phyloP scores from a whole-genome alignment of 345 rosid species.

The Euphorbia lathyris region DNA sequence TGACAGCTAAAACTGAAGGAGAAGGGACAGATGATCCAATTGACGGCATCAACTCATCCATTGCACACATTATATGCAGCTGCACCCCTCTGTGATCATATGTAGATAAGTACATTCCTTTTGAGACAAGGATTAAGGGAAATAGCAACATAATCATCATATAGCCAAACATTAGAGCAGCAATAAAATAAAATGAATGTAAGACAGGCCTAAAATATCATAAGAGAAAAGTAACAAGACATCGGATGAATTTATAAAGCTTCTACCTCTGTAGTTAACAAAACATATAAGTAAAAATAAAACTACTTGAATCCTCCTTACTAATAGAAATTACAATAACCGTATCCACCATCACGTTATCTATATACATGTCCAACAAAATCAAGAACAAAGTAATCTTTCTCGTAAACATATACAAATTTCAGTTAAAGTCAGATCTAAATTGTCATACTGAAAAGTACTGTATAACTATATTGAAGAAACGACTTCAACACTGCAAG shows the following conservation, averaged over 20 bases:
- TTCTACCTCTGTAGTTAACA: not conserved
- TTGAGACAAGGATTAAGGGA: constrained; percentile 6
- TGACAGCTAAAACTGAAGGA: constrained; percentile 64
- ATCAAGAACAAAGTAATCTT: not conserved
- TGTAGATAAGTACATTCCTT: constrained; percentile 27
- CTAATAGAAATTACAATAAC: not conserved
- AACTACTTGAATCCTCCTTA: not conserved
- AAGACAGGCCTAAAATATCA: not conserved
- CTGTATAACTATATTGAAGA: not conserved
- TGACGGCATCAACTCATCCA: constrained; percentile 92
- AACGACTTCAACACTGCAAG: not conserved
- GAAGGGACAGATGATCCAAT: constrained; percentile 75
- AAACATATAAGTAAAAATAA: not conserved
- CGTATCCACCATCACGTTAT: not conserved
- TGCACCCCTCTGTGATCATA: constrained; percentile 75
- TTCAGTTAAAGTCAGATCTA: not conserved
- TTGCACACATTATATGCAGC: constrained; percentile 68
- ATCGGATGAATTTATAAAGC: not conserved
- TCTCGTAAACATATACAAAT: not conserved
- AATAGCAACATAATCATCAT: constrained; percentile 24
- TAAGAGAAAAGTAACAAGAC: not conserved
- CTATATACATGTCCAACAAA: not conserved
- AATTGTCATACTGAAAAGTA: not conserved
- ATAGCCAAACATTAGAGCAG: constrained; percentile 14
- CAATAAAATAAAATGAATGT: not conserved